Evolutionary conservation across 1,284 basidiomycete genomes (phyloP).

Genomic region (Farysia itapuensis): DNA sequence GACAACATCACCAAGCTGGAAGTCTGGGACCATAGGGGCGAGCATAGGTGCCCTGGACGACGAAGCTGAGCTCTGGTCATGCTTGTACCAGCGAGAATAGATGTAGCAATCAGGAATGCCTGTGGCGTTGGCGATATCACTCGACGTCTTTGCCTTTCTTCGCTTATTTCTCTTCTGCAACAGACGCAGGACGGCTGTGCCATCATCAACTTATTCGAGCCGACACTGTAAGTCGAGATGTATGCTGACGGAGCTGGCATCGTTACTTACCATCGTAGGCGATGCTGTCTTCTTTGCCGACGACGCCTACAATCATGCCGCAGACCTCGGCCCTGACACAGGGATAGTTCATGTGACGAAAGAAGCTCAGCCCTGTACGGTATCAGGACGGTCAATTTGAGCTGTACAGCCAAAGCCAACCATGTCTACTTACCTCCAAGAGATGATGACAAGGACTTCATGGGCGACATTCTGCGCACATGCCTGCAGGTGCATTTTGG

Average conservation of each 20-base stretch:
- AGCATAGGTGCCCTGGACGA: no score
- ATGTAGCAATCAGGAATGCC: conserved; percentile 35
- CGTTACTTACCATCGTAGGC: conserved; percentile 22
- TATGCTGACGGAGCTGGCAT: no score
- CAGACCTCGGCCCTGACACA: conserved; percentile 17
- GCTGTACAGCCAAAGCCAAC: no score
- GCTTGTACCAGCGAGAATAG: no score
- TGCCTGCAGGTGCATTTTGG: conserved; percentile 25
- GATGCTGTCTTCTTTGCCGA: conserved; percentile 21
- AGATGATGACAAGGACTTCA: conserved; percentile 12
- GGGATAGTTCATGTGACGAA: conserved; percentile 17
- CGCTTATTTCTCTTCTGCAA: no score
- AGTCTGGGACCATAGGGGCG: conserved; percentile 13
- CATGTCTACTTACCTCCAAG: conserved; percentile 23
- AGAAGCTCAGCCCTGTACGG: conserved; percentile 10
- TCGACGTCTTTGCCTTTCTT: neutral
- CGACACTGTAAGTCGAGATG: no score
- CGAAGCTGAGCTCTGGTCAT: no score
- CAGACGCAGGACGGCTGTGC: conserved; percentile 33
- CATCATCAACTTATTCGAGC: conserved; percentile 34
- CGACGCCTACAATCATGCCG: conserved; percentile 34
- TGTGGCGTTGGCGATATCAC: neutral
- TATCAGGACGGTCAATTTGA: no score
- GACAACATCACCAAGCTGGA: conserved; percentile 12
- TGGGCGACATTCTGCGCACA: conserved; percentile 4